These are phyloP conservation scores for Cercis canadensis DNA, from an alignment of 306 rosid species.

Conservation along the genomic window DNA sequence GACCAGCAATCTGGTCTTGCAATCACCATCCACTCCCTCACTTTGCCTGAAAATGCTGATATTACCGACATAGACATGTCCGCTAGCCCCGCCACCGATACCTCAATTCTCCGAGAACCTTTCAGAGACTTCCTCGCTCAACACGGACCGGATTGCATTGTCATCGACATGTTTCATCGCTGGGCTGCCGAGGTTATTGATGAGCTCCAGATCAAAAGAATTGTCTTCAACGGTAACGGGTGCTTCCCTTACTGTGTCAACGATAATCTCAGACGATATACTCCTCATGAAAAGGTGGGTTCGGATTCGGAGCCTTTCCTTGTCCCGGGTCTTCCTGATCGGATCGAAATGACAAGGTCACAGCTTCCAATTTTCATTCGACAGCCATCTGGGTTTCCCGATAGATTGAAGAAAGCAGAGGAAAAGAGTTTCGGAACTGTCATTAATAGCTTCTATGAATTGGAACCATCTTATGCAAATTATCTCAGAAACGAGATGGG, in stretches of 20 bases:
- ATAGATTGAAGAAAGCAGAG: conserved; percentile 32
- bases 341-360: conserved; percentile 55
- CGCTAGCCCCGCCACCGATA: conserved; percentile 40
- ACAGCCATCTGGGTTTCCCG: conserved; percentile 18
- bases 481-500: conserved; percentile 35
- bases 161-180: conserved; percentile 56
- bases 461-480: conserved; percentile 63
- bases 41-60: conserved; percentile 27
- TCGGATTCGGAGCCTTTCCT: conserved; percentile 55
- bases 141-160: conserved; percentile 51
- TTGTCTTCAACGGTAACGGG: conserved; percentile 56
- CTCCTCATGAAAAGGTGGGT: conserved; percentile 35
- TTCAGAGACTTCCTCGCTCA: conserved; percentile 44
- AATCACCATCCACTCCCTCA: conserved; percentile 45
- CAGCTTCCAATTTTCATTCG: conserved; percentile 48
- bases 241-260: conserved; percentile 59
- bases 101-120: conserved; percentile 57
- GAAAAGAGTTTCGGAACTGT: conserved; percentile 52
- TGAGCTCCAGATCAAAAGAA: conserved; percentile 40
- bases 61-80: conserved; percentile 55
- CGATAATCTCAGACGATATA: conserved; percentile 32
- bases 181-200: conserved; percentile 54
- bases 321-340: conserved; percentile 55
- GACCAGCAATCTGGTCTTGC: conserved; percentile 49
- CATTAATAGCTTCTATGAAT: conserved; percentile 60